Base-by-base conservation (phyloP, 768 basidiomycete genomes). In the Suillus subalutaceus region DNA sequence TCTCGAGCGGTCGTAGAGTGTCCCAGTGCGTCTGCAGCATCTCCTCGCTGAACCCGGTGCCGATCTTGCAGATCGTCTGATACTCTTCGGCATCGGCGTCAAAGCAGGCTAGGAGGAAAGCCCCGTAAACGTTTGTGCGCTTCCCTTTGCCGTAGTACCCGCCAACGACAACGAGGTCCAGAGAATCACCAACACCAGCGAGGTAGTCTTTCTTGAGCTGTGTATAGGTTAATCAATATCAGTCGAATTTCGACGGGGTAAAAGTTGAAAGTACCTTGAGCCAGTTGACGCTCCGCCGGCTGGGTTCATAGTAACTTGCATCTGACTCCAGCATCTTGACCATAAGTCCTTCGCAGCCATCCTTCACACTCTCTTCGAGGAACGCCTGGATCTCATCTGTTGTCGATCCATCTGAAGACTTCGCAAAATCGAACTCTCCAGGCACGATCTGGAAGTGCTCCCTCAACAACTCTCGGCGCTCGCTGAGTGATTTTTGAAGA, bases 191-290 rank as follows among this genome's bases (percentile, higher is more conserved):
- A 10, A 98, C 88, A 3, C 97, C 97, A 37, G 94, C 90, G 4
- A 99, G 86, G 76, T 99, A 99, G 77, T 99, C 97, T 74, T 99
- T 99, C 83, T 99, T 99, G 71, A 99, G 86, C 97, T 99, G 75
- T 41, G 62, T 41, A 41, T 20, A 56, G 37, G 13, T 32, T 12
- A 48, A 6, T 60, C 12, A 18, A 43, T 13, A 26, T 41, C 26
- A 43, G 41, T 60, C 4, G 26, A 12, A 60, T 32, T 32, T 44
- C 12, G 59, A 60, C 41, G 10, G 30, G 6, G 12, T 30, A 41
- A 43, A 43, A 20, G 23, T n/a, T 38, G 16, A 23, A 63, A 64
- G 69, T 76, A 95, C 97, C 88, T 99, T 99, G 18, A 99, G 81
- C 97, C 97, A 99, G 74, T 99, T 98, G 63, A 98, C 91, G 79